Conservation (phyloP, 2,329 filamentous ascomycete genomes). For the Hirsutella minnesotensis region DNA sequence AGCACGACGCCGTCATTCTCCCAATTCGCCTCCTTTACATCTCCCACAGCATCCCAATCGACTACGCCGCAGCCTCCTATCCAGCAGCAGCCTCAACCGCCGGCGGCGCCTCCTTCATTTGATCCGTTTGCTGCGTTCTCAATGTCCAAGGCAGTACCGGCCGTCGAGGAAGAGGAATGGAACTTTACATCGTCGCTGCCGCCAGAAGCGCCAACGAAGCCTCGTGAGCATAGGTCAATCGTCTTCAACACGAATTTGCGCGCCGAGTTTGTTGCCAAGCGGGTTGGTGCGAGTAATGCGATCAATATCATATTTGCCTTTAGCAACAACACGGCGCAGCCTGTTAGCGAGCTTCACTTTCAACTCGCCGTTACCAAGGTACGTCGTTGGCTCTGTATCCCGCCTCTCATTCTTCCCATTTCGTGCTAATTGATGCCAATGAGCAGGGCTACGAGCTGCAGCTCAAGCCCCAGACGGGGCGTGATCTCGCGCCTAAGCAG, state of each 20-base stretch:
- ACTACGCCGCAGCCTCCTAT: conserved; percentile 39
- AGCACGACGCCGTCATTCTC: conserved; percentile 37
- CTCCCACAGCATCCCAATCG: conserved; percentile 38
- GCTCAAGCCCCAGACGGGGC: conserved; percentile 75
- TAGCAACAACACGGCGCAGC: conserved; percentile 63
- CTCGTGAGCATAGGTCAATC: conserved; percentile 49
- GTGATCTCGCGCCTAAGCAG: conserved; percentile 61
- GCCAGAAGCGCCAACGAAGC: conserved; percentile 36
- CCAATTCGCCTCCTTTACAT: conserved; percentile 42
- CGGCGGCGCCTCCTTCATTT: conserved; percentile 23
- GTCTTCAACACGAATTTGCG: conserved; percentile 61
- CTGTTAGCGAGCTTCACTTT: conserved; percentile 72
- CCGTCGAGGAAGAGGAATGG: conserved; percentile 79
- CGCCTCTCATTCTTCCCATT: not conserved
- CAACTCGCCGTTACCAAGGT: conserved; percentile 92
- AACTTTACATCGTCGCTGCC: conserved; percentile 82
- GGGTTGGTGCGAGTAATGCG: conserved; percentile 40
- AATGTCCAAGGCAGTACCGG: conserved; percentile 13
- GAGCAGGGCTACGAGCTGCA: conserved; percentile 65
- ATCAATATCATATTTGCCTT: conserved; percentile 70
- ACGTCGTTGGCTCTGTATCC: not conserved
- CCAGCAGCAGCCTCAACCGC: conserved; percentile 34
- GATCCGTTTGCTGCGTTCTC: conserved; percentile 43
- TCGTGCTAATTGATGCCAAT: not conserved
- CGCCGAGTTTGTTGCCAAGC: conserved; percentile 60